Percentiles rank a stretch among this genome's conserved stretches.
These are phyloP conservation scores for Rhynchospora breviuscula DNA, from an alignment of 176 grass and related monocot genomes.

Conservation along the genomic window DNA sequence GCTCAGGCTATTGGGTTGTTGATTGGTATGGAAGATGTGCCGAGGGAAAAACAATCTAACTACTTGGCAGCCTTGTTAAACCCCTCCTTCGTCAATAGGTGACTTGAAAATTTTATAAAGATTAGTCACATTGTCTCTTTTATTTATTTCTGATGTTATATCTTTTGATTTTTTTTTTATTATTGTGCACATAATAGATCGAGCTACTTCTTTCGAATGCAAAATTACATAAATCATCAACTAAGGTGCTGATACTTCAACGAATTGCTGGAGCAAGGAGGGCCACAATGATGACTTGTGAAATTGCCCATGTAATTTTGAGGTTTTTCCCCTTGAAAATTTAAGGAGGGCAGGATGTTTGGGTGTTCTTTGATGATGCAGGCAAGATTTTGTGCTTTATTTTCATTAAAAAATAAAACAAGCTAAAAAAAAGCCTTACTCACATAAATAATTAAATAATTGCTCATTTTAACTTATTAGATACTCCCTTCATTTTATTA, in stretches of 20 bases:
- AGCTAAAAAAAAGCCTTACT: too few relatives aligned
- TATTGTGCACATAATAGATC: conserved; percentile 39
- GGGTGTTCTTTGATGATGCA: too few relatives aligned
- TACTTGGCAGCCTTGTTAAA: conserved; percentile 65
- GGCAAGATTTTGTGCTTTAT: too few relatives aligned
- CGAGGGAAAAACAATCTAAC: conserved; percentile 62
- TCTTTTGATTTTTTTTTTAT: not conserved
- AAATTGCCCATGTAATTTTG: too few relatives aligned
- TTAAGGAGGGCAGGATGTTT: too few relatives aligned
- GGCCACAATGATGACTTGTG: too few relatives aligned
- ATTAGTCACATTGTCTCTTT: not conserved
- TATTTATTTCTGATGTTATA: not conserved
- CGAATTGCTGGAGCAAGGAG: conserved; percentile 31
- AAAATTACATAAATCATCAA: conserved; percentile 62
- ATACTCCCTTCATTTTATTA: too few relatives aligned
- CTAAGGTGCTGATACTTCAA: conserved; percentile 44
- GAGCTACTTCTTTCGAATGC: conserved; percentile 62
- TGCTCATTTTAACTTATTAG: too few relatives aligned
- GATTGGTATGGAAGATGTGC: conserved; percentile 76
- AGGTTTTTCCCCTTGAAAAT: too few relatives aligned
- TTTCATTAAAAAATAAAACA: too few relatives aligned
- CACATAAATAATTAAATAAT: too few relatives aligned
- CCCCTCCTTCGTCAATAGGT: conserved; percentile 78
- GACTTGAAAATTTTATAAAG: not conserved
- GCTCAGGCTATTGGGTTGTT: conserved; percentile 80